These are phyloP conservation scores for Citropsis articulata DNA, from an alignment of 345 rosid species.

Conservation along the genomic window DNA sequence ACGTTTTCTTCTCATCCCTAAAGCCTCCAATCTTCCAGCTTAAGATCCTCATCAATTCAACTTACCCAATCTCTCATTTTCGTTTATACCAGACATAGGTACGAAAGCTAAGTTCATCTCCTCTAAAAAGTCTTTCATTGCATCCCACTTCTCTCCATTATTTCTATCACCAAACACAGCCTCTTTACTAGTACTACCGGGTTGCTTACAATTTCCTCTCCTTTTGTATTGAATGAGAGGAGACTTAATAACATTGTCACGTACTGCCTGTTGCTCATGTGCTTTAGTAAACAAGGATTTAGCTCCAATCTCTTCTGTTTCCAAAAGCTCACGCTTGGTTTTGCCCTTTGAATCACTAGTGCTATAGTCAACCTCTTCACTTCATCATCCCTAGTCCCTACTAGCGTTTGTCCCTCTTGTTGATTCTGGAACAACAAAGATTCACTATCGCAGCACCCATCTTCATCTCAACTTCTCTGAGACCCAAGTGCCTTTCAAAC, in stretches of 20 bases:
- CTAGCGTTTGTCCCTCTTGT: background rate
- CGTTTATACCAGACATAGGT: background rate
- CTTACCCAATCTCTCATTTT: background rate
- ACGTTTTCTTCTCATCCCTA: background rate
- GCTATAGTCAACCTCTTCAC: background rate
- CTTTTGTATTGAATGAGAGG: background rate
- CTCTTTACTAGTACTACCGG: too few relatives aligned
- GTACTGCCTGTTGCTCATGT: background rate
- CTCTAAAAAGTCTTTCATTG: background rate
- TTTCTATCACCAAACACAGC: too few relatives aligned
- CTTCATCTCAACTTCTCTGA: too few relatives aligned
- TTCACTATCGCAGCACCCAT: too few relatives aligned
- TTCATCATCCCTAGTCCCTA: background rate
- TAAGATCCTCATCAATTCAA: background rate
- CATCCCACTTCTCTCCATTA: background rate
- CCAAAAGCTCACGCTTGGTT: background rate
- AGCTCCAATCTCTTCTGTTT: background rate
- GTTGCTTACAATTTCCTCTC: background rate
- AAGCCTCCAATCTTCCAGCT: background rate
- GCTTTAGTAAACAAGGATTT: background rate
- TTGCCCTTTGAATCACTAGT: background rate
- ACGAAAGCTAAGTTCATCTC: background rate
- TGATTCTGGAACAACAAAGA: too few relatives aligned
- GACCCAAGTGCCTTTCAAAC: too few relatives aligned
- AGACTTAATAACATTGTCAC: background rate